Conservation (phyloP, 2,329 filamentous ascomycete species). For the Mariannaea sp. region DNA sequence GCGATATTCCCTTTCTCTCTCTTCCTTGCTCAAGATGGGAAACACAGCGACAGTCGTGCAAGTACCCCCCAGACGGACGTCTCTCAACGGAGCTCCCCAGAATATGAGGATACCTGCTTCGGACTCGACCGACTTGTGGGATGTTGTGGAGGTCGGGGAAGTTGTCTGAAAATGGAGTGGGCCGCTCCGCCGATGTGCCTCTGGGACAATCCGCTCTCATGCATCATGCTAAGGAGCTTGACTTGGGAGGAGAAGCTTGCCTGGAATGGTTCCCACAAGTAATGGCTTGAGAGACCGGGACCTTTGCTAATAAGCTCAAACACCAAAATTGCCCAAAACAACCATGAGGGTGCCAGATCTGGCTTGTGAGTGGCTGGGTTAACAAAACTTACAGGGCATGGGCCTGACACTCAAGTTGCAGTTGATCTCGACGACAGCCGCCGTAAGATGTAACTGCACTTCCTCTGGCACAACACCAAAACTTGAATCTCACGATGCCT, state of each 20-base stretch:
- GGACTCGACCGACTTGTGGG: conserved; percentile 26
- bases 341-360: background rate
- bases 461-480: conserved; percentile 12
- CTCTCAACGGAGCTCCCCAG: conserved; percentile 9
- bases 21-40: too few species aligned
- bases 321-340: conserved; percentile 1
- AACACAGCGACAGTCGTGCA: too few species aligned
- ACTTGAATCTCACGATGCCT: conserved; percentile 16
- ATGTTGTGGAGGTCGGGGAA: conserved; percentile 30
- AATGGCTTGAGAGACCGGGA: background rate
- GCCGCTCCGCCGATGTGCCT: conserved; percentile 28
- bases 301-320: conserved; percentile 16
- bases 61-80: too few species aligned
- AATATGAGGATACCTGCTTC: conserved; percentile 17
- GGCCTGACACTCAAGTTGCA: conserved; percentile 8
- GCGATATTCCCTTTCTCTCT: too few species aligned
- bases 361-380: background rate
- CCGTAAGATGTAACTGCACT: background rate
- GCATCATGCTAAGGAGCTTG: conserved; percentile 20
- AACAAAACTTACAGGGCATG: conserved; percentile 3
- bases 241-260: background rate
- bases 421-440: conserved; percentile 6
- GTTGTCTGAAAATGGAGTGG: conserved; percentile 24
- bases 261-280: too few species aligned
- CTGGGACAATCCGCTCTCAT: conserved; percentile 32